Evolutionary conservation across 139 green algal genomes (phyloP).

Genomic region (Chlorella sp.): DNA sequence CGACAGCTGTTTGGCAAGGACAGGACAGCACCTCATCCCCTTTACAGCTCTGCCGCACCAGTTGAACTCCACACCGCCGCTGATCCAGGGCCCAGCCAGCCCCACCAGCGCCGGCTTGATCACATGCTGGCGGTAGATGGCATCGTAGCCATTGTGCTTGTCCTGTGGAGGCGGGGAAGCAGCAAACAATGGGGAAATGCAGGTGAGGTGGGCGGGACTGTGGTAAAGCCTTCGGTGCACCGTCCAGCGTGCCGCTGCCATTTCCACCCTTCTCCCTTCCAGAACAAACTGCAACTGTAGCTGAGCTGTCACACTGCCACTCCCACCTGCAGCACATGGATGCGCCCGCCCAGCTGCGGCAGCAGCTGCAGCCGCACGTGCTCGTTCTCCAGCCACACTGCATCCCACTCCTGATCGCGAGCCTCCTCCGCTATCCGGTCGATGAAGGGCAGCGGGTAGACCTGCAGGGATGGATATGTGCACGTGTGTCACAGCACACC

Average conservation of each 20-base stretch:
- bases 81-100: constrained; percentile 19
- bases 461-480: neutral
- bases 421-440: constrained; percentile 8
- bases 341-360: constrained; percentile 18
- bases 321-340: constrained; percentile 1
- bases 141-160: constrained; percentile 20
- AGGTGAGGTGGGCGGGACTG: too few relatives aligned
- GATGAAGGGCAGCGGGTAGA: constrained; percentile 15
- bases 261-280: too few relatives aligned
- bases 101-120: constrained; percentile 23
- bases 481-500: too few relatives aligned
- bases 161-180: neutral
- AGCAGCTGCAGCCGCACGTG: constrained; percentile 16
- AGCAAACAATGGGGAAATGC: too few relatives aligned
- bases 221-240: too few relatives aligned
- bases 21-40: too few relatives aligned
- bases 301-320: too few relatives aligned
- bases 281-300: too few relatives aligned
- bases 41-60: neutral
- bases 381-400: constrained; percentile 21
- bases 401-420: constrained; percentile 3
- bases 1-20: too few relatives aligned
- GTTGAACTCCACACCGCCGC: constrained; percentile 26
- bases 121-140: constrained; percentile 14
- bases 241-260: too few relatives aligned